Evolutionary conservation across 306 rosid genomes (phyloP), one percentile per base, ranked within the genome.

Genomic region (Datisca glomerata): DNA sequence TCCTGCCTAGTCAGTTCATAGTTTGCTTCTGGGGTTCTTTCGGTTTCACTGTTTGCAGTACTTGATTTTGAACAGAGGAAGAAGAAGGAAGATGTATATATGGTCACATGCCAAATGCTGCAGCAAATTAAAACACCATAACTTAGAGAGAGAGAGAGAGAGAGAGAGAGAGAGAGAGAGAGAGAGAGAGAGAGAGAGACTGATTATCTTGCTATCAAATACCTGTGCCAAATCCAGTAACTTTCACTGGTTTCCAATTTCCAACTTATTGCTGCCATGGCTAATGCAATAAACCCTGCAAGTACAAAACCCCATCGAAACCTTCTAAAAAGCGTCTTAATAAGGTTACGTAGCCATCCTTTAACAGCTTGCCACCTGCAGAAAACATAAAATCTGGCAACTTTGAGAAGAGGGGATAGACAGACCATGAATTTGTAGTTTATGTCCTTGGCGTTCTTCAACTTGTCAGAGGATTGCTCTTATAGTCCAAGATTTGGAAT

Each of bases 141-240:
- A 17, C 24, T 51, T 12, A 36, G 48, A 28, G 60, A 34, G 9
- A 45, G 21, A 58, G 25, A 61, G 67, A 24, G 21, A 2, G 21
- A 28, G 49, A 41, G 12, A 50, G 34, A 49, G 9, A 18, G 57
- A 31, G 18, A 45, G 38, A 45, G 56, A 45, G 67, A 47, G 25
- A 54, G 39, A 28, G 18, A n/a, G 3, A 8, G 38, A 21, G 20
- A 31, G 21, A 45, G 23, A 53, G 36, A 28, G 18, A n/a, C 2
- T 5, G 38, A 22, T n/a, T 21, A 18, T 36, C 41, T 44, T n/a
- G 3, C 18, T 15, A 40, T 33, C 10, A 49, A 44, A 18, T 80
- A 84, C 98, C 96, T 91, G 40, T 84, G 96, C 98, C 98, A 91
- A 51, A 84, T 21, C 98, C 98, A 91, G 75, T 91, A 91, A 59